A percentile compares a stretch with the other conserved stretches of the same genome.
phyloP scores from a whole-genome alignment of 768 basidiomycete species.

The Suillus spraguei region DNA sequence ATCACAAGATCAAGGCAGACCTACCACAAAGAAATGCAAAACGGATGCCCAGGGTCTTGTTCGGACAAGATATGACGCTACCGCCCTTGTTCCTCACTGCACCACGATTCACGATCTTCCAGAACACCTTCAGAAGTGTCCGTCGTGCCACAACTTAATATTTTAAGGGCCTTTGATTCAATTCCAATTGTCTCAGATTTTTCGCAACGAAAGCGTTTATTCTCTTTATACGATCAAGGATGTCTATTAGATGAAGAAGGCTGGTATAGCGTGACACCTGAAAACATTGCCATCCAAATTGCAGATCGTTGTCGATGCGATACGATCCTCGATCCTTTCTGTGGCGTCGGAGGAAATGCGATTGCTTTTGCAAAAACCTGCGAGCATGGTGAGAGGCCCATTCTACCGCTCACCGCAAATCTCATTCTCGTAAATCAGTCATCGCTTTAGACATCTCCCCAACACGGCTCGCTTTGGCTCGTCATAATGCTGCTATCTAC shows the following conservation, averaged over 20 bases:
- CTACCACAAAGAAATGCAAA: slow-evolving; percentile 25
- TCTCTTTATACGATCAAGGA: slow-evolving; percentile 78
- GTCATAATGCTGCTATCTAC: slow-evolving; percentile 92
- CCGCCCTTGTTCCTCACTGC: slow-evolving; percentile 75
- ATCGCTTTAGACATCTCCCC: slow-evolving; percentile 92
- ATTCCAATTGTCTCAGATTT: slow-evolving; percentile 61
- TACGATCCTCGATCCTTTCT: slow-evolving; percentile 91
- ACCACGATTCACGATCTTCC: slow-evolving; percentile 69
- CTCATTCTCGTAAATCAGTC: slow-evolving; percentile 50
- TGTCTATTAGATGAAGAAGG: slow-evolving; percentile 93
- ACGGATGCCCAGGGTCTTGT: slow-evolving; percentile 30
- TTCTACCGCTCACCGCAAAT: background rate
- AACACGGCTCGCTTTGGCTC: slow-evolving; percentile 82
- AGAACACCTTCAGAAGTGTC: slow-evolving; percentile 81
- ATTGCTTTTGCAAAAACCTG: slow-evolving; percentile 98
- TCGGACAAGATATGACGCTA: slow-evolving; percentile 61
- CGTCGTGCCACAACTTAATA: slow-evolving; percentile 27
- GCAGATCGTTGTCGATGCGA: slow-evolving; percentile 89
- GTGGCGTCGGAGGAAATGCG: slow-evolving; percentile 96
- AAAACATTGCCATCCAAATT: slow-evolving; percentile 89
- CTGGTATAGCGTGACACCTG: slow-evolving; percentile 98
- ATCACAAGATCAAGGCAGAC: slow-evolving; percentile 6
- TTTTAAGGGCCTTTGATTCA: background rate
- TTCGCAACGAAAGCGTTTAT: slow-evolving; percentile 78
- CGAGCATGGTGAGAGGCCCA: slow-evolving; percentile 70